Base-by-base conservation (phyloP, 2,329 filamentous ascomycete genomes). In the Dactylonectria estremocensis region DNA sequence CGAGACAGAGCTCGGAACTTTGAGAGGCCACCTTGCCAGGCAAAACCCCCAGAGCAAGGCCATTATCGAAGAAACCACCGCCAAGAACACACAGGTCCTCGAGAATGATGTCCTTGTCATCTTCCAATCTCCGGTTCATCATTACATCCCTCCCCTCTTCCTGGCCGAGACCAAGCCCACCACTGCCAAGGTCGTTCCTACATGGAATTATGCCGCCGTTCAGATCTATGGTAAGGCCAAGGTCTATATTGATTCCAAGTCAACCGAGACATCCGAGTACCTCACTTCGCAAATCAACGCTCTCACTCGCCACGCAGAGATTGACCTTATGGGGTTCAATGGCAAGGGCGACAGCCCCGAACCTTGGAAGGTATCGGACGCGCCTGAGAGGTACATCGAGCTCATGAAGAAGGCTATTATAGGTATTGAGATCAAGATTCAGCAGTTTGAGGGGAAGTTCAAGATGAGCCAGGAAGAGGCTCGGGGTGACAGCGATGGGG, bases 181-280 rank as follows among this genome's bases (percentile, higher is more conserved):
- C n/a, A n/a, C n/a, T n/a, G n/a, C n/a, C n/a, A 93, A 92, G 71
- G 90, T 92, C 0, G 91, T 91, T 9, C 90, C 90, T 1, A 93
- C 90, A 0, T 93, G 91, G 91, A 90, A 93, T 77, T 93, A 93
- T 72, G 83, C 88, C 0, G 89, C 90, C 0, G 90, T 86, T 0
- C 89, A 93, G 77, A 88, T 83, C 0, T 92, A 92, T 70, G 90
- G 91, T 2, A 83, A 78, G 2, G 86, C 87, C 1, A 86, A 67
- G 0, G 78, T 92, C 3, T 88, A 85, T 69, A 85, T 80, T 61
- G 86, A 91, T 64, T 73, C 84, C 3, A 82, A 82, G 49, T 76
- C 83, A 0, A 71, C 78, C 0, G 81, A 84, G n/a, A 87, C 88
- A 0, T 74, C 75, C 0, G 65, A 68, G 0, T 84, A 88, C 63